Evolutionary conservation across 164 flowering plant species (phyloP), one percentile per base, ranked within the genome.

Genomic region (Dillenia turbinata): DNA sequence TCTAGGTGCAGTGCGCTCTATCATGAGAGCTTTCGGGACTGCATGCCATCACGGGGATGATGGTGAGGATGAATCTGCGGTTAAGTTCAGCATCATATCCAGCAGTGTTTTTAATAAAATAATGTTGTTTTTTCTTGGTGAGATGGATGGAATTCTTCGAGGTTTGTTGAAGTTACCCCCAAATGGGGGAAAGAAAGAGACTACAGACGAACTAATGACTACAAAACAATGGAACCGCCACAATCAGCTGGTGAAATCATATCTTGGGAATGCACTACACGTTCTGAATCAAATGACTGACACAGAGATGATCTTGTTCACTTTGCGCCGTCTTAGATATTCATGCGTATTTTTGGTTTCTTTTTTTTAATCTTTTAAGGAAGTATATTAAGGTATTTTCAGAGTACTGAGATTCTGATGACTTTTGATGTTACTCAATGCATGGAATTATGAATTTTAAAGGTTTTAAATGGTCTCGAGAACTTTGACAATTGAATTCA

Each of bases 21-120:
- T 95, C 33, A 44, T 95, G 80, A 81, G 68, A 66, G 97, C 90
- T 67, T 95, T 78, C 48, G 77, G 85, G 51, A 75, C 75, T 58
- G 96, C 99, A 40, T 92, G 97, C 67, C 97, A 95, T 69, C 85
- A 84, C 78, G 99, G 97, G 17, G 98, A 93, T 70, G 96, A 87
- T 55, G 72, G 53, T 13, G 85, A 70, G 61, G 82, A 82, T 62
- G 87, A 85, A 8, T 59, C 85, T 48, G 48, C 81, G 0, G 11
- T 61, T 19, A 86, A 84, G 75, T 80, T 80, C 44, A 78, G 74
- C 57, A 67, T 68, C 64, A 87, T 88, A 85, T 86, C 97, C 33
- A 90, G 96, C 57, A 65, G 72, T 76, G 97, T 90, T 14, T 90
- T 95, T 73, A 88, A 95, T 67, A 92, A 88, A 69, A 78, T 92